Evolutionary conservation across 306 rosid genomes (phyloP), one percentile per base, ranked within the genome.

Genomic region (Pyrus bretschneideri): DNA sequence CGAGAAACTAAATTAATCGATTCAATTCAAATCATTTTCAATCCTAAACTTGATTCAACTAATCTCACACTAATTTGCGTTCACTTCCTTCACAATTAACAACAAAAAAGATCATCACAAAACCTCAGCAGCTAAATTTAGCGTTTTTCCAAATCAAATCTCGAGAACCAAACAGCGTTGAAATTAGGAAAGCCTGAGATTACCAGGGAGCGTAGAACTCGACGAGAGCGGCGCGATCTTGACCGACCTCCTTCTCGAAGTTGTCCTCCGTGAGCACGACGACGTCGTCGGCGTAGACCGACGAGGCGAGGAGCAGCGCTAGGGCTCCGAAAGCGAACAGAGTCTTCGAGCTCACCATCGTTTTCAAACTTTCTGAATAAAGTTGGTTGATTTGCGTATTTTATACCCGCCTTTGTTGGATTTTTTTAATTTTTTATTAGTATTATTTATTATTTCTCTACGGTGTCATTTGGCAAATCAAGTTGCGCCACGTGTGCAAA

Each of bases 181-280:
- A 73, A 71, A 64, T 63, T 64, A 61, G 8, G 58, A 5, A 52
- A 66, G 35, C 15, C 17, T 17, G 22, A 62, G 23, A 46, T 51
- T 88, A 94, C 98, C 97, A 94, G 40, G 98, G 96, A 83, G 97
- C 97, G 75, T 94, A 94, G 81, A 94, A 94, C 87, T 94, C 91
- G 71, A 94, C 90, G 58, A 94, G 96, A 86, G 93, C 90, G 71
- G 72, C 82, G 58, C 87, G 93, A 85, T 94, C 97, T 79, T 90
- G 87, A 74, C 98, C 98, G 70, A 92, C 96, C 85, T 89, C 90
- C 30, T 81, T 81, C 61, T 90, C 86, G 84, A 94, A 94, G 80
- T 77, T 84, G 45, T 77, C 86, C 70, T 84, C 79, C 0, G 91
- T 91, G 46, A 91, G 93, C 5, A 85, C 95, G 18, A 89, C 86